Percentiles rank a stretch among this genome's conserved stretches.
phyloP scores from a whole-genome alignment of 2,329 filamentous ascomycete species.

The Tolypocladium endophyticum region DNA sequence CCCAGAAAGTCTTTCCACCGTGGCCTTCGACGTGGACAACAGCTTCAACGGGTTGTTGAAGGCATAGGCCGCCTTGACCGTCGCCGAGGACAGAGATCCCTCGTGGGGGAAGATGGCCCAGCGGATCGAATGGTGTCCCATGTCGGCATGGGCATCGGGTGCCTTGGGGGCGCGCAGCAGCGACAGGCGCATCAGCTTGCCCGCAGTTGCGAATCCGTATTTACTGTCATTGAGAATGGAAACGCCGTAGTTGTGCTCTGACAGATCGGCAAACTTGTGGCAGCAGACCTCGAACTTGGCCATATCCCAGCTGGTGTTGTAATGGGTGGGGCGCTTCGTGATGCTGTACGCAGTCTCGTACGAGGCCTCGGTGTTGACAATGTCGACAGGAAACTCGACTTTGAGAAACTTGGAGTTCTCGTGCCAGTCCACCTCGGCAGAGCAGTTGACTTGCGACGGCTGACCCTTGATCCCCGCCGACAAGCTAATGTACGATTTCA shows the following conservation, averaged over 20 bases:
- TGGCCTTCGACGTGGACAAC: slow-evolving; percentile 16
- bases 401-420: slow-evolving; percentile 98
- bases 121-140: slow-evolving; percentile 78
- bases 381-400: slow-evolving; percentile 91
- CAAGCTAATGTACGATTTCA: slow-evolving; percentile 78
- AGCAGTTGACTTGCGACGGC: slow-evolving; percentile 61
- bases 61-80: slow-evolving; percentile 74
- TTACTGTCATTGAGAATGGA: slow-evolving; percentile 92
- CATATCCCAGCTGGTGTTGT: slow-evolving; percentile 97
- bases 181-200: slow-evolving; percentile 81
- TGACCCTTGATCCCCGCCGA: slow-evolving; percentile 53
- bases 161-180: slow-evolving; percentile 83
- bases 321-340: slow-evolving; percentile 83
- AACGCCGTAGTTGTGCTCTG: slow-evolving; percentile 79
- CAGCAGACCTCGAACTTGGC: slow-evolving; percentile 96
- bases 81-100: slow-evolving; percentile 59
- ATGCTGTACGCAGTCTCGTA: slow-evolving; percentile 95
- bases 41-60: slow-evolving; percentile 72
- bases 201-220: slow-evolving; percentile 86
- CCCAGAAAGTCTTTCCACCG: slow-evolving; percentile 14
- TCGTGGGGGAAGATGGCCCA: slow-evolving; percentile 85
- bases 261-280: slow-evolving; percentile 88
- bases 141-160: slow-evolving; percentile 86
- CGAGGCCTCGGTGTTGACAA: slow-evolving; percentile 81
- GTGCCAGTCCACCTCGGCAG: slow-evolving; percentile 88